Conservation (phyloP, 805 yeast genomes). For the Kodamaea fukazawae region DNA sequence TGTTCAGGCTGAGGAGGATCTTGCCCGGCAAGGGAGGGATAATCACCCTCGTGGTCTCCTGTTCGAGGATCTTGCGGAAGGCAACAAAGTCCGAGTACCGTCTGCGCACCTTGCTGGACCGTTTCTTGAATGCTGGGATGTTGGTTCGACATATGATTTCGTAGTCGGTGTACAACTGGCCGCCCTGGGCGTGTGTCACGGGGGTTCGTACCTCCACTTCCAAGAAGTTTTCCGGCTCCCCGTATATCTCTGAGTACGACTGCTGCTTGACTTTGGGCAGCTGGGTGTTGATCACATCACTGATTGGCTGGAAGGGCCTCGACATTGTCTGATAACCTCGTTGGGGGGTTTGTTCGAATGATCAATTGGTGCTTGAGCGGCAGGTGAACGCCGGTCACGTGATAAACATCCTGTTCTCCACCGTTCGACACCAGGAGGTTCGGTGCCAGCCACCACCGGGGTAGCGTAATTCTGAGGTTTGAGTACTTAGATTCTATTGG, state of each 20-base stretch:
- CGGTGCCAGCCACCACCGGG: too few relatives aligned
- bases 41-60: slow-evolving; percentile 74
- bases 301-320: slow-evolving; percentile 42
- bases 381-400: too few relatives aligned
- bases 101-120: slow-evolving; percentile 69
- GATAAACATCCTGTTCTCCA: too few relatives aligned
- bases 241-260: slow-evolving; percentile 79
- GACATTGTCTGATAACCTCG: slow-evolving; percentile 21
- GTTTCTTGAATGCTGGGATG: slow-evolving; percentile 77
- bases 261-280: slow-evolving; percentile 46
- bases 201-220: slow-evolving; percentile 84
- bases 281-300: slow-evolving; percentile 37
- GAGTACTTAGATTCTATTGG: too few relatives aligned
- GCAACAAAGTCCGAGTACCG: slow-evolving; percentile 87
- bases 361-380: too few relatives aligned
- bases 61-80: slow-evolving; percentile 68
- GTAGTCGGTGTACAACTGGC: slow-evolving; percentile 83
- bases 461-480: too few relatives aligned
- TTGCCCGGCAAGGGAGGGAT: slow-evolving; percentile 93
- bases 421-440: too few relatives aligned
- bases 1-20: slow-evolving; percentile 57
- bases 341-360: too few relatives aligned
- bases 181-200: slow-evolving; percentile 64
- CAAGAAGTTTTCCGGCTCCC: slow-evolving; percentile 90
- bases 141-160: slow-evolving; percentile 88